phyloP scores from a whole-genome alignment of 2,329 filamentous ascomycete species.

The Exophiala oligosperma region DNA sequence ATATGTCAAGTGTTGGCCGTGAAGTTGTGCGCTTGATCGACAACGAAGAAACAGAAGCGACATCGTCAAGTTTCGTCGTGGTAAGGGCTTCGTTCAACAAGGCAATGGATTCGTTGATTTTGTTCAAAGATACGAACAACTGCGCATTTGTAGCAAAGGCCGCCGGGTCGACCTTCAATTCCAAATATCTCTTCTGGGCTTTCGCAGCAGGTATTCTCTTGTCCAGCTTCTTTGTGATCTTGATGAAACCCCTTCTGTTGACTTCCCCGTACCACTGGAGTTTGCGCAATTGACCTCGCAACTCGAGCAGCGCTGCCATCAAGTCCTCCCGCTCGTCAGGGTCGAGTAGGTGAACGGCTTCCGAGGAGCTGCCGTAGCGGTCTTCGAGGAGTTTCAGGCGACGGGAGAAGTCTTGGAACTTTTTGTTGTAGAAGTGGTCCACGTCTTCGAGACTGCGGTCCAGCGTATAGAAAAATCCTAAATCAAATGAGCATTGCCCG shows the following conservation, averaged over 20 bases:
- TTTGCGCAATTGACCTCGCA: slow-evolving; percentile 83
- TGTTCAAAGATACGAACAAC: slow-evolving; percentile 59
- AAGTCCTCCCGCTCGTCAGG: slow-evolving; percentile 89
- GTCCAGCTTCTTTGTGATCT: slow-evolving; percentile 98
- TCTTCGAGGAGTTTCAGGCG: slow-evolving; percentile 84
- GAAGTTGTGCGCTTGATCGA: slow-evolving; percentile 77
- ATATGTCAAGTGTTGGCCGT: slow-evolving; percentile 71
- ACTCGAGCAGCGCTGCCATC: slow-evolving; percentile 83
- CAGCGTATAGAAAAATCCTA: slow-evolving; percentile 95
- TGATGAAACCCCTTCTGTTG: slow-evolving; percentile 90
- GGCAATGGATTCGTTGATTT: slow-evolving; percentile 89
- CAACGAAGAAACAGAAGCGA: slow-evolving; percentile 50
- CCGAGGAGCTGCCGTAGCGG: slow-evolving; percentile 74
- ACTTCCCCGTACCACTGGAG: slow-evolving; percentile 98
- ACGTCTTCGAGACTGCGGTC: slow-evolving; percentile 98
- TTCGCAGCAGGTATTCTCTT: slow-evolving; percentile 80
- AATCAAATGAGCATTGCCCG: slow-evolving; percentile 26
- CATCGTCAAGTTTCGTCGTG: slow-evolving; percentile 55
- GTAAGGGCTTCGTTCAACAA: slow-evolving; percentile 70
- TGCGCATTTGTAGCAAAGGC: slow-evolving; percentile 78
- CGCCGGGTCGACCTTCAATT: slow-evolving; percentile 84
- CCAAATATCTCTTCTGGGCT: slow-evolving; percentile 81
- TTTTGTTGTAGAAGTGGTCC: slow-evolving; percentile 95
- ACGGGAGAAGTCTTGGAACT: slow-evolving; percentile 80
- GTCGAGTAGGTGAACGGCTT: slow-evolving; percentile 72